Evolutionary conservation across 768 basidiomycete species (phyloP).

Genomic region (Calocybe indica): DNA sequence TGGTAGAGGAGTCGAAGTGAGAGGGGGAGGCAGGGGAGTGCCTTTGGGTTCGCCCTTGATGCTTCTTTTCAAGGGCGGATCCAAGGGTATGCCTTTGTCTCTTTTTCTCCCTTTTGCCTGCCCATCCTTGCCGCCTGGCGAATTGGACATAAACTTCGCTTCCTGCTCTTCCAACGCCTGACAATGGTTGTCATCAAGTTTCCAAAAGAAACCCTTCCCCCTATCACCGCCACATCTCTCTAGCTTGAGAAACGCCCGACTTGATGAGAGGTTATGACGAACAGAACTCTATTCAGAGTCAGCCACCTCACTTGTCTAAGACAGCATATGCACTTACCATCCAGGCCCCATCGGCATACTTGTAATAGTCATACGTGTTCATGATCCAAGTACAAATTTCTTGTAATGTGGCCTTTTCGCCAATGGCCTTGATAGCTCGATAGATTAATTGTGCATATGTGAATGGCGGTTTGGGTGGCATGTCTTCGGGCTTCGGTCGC

Average conservation of each 20-base stretch:
- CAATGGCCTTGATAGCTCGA: constrained; percentile 76
- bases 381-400: constrained; percentile 93
- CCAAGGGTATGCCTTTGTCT: constrained; percentile 45
- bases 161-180: constrained; percentile 70
- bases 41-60: constrained; percentile 59
- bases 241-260: constrained; percentile 87
- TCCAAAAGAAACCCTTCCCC: constrained; percentile 93
- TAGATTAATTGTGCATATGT: constrained; percentile 93
- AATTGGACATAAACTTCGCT: constrained; percentile 34
- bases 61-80: constrained; percentile 66
- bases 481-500: constrained; percentile 60
- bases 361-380: constrained; percentile 86
- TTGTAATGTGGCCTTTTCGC: constrained; percentile 83
- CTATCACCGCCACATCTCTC: constrained; percentile 80
- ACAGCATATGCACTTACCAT: constrained; percentile 51
- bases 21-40: constrained; percentile 57
- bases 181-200: constrained; percentile 70
- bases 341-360: constrained; percentile 84
- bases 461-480: constrained; percentile 83
- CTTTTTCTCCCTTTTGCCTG: constrained; percentile 44
- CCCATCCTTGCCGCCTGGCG: constrained; percentile 23
- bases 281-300: constrained; percentile 70
- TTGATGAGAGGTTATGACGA: constrained; percentile 91
- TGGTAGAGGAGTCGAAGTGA: constrained; percentile 59
- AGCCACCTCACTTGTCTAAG: constrained; percentile 6